Evolutionary conservation across 306 rosid species (phyloP).

Genomic region (Argentina anserina): DNA sequence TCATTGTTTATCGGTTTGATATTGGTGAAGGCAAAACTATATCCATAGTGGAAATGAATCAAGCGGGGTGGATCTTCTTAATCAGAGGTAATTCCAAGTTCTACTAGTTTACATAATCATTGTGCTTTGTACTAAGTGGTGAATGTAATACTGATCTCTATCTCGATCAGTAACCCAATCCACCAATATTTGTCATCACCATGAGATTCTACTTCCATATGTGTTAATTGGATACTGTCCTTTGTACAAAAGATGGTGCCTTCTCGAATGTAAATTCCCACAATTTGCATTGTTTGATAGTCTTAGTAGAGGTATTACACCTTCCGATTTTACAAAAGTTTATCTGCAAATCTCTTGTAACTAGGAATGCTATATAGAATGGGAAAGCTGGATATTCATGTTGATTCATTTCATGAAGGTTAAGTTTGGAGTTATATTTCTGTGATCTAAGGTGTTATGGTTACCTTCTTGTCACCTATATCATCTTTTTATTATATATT

Average conservation of each 20-base stretch:
- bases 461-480: background rate
- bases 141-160: background rate
- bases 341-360: background rate
- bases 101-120: background rate
- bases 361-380: background rate
- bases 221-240: background rate
- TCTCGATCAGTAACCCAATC: background rate
- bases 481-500: background rate
- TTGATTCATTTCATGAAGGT: background rate
- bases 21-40: background rate
- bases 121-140: background rate
- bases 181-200: background rate
- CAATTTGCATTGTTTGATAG: background rate
- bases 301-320: background rate
- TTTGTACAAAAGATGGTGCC: background rate
- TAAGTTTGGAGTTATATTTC: background rate
- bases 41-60: background rate
- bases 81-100: background rate
- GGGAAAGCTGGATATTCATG: background rate
- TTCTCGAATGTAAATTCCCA: background rate
- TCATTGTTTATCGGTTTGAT: background rate
- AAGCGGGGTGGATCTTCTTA: background rate
- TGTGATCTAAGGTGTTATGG: background rate
- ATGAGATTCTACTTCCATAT: background rate
- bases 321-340: background rate